Base-by-base conservation (phyloP, 2,329 filamentous ascomycete genomes). In the Whalleya microplaca region DNA sequence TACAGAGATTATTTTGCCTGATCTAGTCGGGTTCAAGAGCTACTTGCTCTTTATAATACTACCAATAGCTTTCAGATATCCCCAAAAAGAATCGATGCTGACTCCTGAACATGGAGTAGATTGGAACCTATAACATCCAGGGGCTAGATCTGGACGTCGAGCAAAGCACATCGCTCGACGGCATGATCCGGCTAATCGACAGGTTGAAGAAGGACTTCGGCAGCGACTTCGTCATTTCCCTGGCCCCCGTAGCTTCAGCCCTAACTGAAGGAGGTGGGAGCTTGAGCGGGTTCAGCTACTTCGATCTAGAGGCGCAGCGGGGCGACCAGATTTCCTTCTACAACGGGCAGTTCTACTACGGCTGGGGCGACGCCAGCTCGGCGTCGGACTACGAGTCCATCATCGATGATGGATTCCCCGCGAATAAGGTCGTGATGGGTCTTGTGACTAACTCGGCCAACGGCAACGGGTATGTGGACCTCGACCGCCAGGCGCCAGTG, bases 301-400 rank as follows among this genome's bases (percentile, higher is more conserved):
- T 85, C 44, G 79, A 86, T 10, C 81, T 97, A 2, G 91, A 96
- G 70, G 79, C 81, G 10, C 80, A 84, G 72, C 80, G 84, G 5
- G 87, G 88, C 0, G 73, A 73, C 16, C 81, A 88, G 43, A 89
- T 96, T 23, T 80, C 82, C 2, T 97, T 92, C 85, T 96, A 96
- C 73, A 96, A 96, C 70, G 82, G 88, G 5, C 93, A 97, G 70
- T 96, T 96, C 74, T 97, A 97, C 79, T 95, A 90, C 69, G 92
- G 92, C 1, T 97, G 91, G 87, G 91, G 91, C 8, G 79, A 80
- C 63, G 75, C 80, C 57, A 72, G 66, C 45, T 77, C 68, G 23
- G 73, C 80, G 0, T 52, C 70, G 41, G 76, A 79, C 70, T 86
- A 83, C 67, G 78, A 84, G 53, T 64, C 72, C 48, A 79, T 85